These are phyloP conservation scores for Tieghemostelium lacteum DNA, from an alignment of 78 protist genomes.

Conservation along the genomic window DNA sequence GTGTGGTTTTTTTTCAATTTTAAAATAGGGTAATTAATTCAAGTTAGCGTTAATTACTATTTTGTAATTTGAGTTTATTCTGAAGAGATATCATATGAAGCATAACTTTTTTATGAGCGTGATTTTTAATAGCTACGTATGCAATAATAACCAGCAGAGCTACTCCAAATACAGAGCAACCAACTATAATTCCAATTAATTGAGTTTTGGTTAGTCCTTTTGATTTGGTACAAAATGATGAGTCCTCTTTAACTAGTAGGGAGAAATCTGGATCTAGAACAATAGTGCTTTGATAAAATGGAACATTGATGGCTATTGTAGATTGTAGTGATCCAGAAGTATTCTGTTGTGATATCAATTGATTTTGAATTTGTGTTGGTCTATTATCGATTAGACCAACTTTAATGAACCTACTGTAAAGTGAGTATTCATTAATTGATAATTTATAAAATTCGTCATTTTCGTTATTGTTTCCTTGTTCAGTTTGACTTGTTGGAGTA, in stretches of 20 bases:
- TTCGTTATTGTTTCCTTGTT: not conserved
- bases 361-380: not conserved
- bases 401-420: conserved; percentile 29
- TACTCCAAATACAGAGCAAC: not conserved
- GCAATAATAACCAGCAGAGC: not conserved
- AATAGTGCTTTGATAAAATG: not conserved
- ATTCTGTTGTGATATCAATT: not conserved
- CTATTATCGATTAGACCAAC: not conserved
- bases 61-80: too few relatives aligned
- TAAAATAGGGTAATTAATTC: too few relatives aligned
- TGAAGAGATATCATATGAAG: too few relatives aligned
- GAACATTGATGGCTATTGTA: conserved; percentile 4
- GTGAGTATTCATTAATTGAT: not conserved
- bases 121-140: not conserved
- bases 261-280: conserved; percentile 32
- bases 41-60: too few relatives aligned
- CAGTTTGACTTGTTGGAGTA: not conserved
- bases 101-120: too few relatives aligned
- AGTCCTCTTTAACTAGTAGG: not conserved
- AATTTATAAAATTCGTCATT: not conserved
- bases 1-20: too few relatives aligned
- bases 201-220: not conserved
- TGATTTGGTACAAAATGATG: not conserved
- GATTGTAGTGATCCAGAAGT: not conserved
- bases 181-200: not conserved